A percentile compares a stretch with the other conserved stretches of the same genome.
These are phyloP conservation scores for Debaryomycetaceae sp. DNA, from an alignment of 1,139 yeast genomes.

Conservation along the genomic window DNA sequence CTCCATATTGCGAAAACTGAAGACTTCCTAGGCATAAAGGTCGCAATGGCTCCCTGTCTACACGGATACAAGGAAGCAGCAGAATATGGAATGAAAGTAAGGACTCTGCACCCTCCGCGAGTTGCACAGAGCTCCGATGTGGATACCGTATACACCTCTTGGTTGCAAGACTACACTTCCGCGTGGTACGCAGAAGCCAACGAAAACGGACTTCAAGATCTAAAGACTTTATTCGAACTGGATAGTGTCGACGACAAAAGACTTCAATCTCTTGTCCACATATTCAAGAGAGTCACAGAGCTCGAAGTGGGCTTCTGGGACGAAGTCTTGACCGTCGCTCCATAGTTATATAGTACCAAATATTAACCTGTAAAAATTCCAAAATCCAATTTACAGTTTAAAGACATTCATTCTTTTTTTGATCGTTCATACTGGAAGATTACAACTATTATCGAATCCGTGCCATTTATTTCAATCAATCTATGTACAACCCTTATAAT, in stretches of 20 bases:
- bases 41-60: constrained; percentile 74
- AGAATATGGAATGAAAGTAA: constrained; percentile 17
- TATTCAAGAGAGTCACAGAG: constrained; percentile 56
- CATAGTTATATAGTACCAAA: too few species aligned
- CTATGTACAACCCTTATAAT: constrained; percentile 47
- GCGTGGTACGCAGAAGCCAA: constrained; percentile 57
- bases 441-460: constrained; percentile 3
- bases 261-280: constrained; percentile 50
- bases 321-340: constrained; percentile 26
- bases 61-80: constrained; percentile 68
- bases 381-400: not conserved
- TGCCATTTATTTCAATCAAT: constrained; percentile 1
- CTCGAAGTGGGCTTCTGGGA: constrained; percentile 69
- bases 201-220: constrained; percentile 40
- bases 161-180: constrained; percentile 62
- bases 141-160: constrained; percentile 38
- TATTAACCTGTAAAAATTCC: constrained; percentile 2
- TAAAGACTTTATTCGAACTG: constrained; percentile 40
- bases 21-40: constrained; percentile 63
- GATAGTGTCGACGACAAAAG: constrained; percentile 32
- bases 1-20: constrained; percentile 47
- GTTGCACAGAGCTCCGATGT: not conserved
- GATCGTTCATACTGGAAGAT: not conserved
- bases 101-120: constrained; percentile 1
- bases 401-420: not conserved